Percentiles rank a stretch among this genome's conserved stretches.
Evolutionary conservation across 129 eudicot genomes (phyloP).

Genomic region (Cynara cardunculus): DNA sequence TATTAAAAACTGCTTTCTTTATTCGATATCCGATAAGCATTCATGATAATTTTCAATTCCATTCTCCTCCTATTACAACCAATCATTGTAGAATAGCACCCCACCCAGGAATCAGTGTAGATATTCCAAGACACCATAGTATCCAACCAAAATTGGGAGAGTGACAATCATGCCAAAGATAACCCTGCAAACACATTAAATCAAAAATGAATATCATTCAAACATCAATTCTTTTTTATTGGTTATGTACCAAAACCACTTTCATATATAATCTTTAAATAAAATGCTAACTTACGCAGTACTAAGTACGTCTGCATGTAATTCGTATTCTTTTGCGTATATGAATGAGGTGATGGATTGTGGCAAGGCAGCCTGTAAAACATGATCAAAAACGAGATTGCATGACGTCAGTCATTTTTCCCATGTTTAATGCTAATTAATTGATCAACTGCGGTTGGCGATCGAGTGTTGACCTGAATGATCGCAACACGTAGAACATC

Average conservation of each 20-base stretch:
- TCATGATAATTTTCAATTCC: too few species aligned
- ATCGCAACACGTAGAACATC: slow-evolving; percentile 82
- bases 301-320: slow-evolving; percentile 84
- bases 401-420: not conserved
- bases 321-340: slow-evolving; percentile 76
- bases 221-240: not conserved
- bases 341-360: slow-evolving; percentile 83
- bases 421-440: not conserved
- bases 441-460: not conserved
- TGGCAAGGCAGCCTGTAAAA: slow-evolving; percentile 74
- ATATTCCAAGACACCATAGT: slow-evolving; percentile 51
- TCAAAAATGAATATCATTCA: too few species aligned
- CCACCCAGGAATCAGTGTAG: slow-evolving; percentile 27
- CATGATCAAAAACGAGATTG: not conserved
- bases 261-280: not conserved
- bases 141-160: slow-evolving; percentile 60
- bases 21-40: too few species aligned
- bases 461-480: slow-evolving; percentile 58
- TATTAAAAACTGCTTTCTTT: too few species aligned
- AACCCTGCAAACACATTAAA: slow-evolving; percentile 49
- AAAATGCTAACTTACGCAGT: slow-evolving; percentile 57
- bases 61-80: not conserved
- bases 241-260: not conserved
- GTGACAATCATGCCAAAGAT: slow-evolving; percentile 70
- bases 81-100: too few species aligned